These are phyloP conservation scores for Sanghuangporus sanghuang DNA, from an alignment of 1,284 basidiomycete species.

Conservation along the genomic window DNA sequence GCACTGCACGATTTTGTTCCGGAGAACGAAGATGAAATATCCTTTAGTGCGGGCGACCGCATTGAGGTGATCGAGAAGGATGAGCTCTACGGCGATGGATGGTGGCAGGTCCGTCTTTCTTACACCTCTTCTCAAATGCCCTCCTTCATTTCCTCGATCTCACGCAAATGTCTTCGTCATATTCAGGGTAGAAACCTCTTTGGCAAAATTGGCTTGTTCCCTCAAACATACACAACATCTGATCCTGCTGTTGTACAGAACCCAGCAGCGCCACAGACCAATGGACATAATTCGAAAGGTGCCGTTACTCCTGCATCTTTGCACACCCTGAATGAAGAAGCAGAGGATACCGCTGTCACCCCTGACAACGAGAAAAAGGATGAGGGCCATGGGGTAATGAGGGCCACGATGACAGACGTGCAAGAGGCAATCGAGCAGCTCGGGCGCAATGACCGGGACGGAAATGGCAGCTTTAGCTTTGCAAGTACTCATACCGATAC, in stretches of 20 bases:
- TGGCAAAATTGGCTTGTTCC: constrained; percentile 87
- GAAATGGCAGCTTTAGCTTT: constrained; percentile 67
- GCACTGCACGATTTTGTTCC: constrained; percentile 85
- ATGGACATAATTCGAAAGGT: constrained; percentile 18
- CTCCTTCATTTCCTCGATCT: constrained; percentile 18
- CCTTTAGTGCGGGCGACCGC: constrained; percentile 81
- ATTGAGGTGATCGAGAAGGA: constrained; percentile 93
- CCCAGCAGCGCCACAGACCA: constrained; percentile 22
- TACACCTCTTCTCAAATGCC: constrained; percentile 14
- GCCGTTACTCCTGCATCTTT: constrained; percentile 17
- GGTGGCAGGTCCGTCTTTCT: constrained; percentile 84
- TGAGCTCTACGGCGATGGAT: constrained; percentile 93
- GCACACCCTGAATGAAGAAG: constrained; percentile 20
- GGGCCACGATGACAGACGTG: constrained; percentile 81
- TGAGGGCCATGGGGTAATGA: constrained; percentile 58
- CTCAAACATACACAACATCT: constrained; percentile 81
- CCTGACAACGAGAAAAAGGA: constrained; percentile 20
- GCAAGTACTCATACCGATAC: constrained; percentile 50
- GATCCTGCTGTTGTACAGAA: constrained; percentile 29
- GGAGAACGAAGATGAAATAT: constrained; percentile 92
- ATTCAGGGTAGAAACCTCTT: constrained; percentile 77
- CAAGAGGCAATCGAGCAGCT: constrained; percentile 83
- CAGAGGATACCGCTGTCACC: constrained; percentile 2
- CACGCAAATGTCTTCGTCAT: constrained; percentile 10
- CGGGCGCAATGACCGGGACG: constrained; percentile 49